Conservation (phyloP, 495 filamentous ascomycete species). For the Trichocladium antarcticum region DNA sequence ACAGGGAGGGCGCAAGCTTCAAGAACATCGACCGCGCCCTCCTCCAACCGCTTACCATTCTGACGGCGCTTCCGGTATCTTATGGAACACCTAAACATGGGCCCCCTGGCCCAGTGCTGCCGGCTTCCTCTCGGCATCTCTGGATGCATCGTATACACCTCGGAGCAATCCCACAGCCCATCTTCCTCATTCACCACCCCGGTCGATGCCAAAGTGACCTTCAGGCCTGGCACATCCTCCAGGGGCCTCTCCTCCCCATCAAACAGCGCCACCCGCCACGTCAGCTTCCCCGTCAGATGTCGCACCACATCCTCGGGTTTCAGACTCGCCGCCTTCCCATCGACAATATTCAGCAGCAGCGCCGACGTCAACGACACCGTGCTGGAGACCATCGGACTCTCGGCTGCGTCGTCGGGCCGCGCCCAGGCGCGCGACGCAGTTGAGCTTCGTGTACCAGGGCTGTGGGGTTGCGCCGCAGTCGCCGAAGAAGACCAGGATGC, state of each 20-base stretch:
- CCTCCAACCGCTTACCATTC: too few relatives aligned
- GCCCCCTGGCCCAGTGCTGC: conserved; percentile 64
- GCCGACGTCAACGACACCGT: conserved; percentile 34
- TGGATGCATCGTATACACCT: conserved; percentile 24
- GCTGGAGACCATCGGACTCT: conserved; percentile 27
- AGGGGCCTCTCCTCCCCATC: conserved; percentile 24
- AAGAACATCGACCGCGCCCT: too few relatives aligned
- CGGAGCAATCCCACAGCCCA: conserved; percentile 25
- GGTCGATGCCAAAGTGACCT: conserved; percentile 29
- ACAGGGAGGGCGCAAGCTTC: too few relatives aligned
- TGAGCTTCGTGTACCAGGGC: conserved; percentile 24
- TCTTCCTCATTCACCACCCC: conserved; percentile 25
- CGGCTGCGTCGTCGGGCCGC: conserved; percentile 21
- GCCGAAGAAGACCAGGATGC: conserved; percentile 35
- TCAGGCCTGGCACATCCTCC: conserved; percentile 25
- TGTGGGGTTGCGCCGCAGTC: conserved; percentile 19
- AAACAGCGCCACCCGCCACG: conserved; percentile 29
- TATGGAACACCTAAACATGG: conserved; percentile 54
- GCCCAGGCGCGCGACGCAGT: conserved; percentile 33
- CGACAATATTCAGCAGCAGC: conserved; percentile 29
- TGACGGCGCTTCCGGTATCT: too few relatives aligned
- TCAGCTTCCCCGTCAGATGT: conserved; percentile 24
- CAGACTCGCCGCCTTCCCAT: conserved; percentile 19
- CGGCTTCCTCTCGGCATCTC: conserved; percentile 31
- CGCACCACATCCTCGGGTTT: conserved; percentile 28